These are phyloP conservation scores for Alternaria burnsii DNA, from an alignment of 2,329 filamentous ascomycete species.

Conservation along the genomic window DNA sequence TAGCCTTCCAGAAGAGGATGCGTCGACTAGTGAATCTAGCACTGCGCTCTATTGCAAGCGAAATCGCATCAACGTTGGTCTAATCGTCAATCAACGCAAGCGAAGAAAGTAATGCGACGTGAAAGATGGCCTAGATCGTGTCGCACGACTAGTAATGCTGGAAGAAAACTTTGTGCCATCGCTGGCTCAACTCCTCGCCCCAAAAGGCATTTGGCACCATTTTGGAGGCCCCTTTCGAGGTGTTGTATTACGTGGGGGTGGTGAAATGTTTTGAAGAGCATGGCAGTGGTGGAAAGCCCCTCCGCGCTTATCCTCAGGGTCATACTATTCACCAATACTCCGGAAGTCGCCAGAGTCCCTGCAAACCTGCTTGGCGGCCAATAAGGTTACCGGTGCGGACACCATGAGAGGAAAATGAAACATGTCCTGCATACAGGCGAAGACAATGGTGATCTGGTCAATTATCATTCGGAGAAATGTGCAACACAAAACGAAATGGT, in stretches of 20 bases:
- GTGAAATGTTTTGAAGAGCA: slow-evolving; percentile 5
- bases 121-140: neutral
- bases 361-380: slow-evolving; percentile 25
- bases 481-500: slow-evolving; percentile 8
- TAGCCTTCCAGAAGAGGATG: slow-evolving; percentile 40
- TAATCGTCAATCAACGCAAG: slow-evolving; percentile 1
- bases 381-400: slow-evolving; percentile 23
- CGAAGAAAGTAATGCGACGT: slow-evolving; percentile 7
- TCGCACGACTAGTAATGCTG: neutral
- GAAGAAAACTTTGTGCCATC: neutral
- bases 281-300: slow-evolving; percentile 28
- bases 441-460: slow-evolving; percentile 24
- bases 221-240: neutral
- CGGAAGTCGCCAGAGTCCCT: slow-evolving; percentile 17
- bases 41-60: slow-evolving; percentile 5
- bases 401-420: slow-evolving; percentile 28
- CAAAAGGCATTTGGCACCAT: neutral
- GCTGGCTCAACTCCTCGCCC: neutral
- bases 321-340: slow-evolving; percentile 11
- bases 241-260: neutral
- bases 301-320: slow-evolving; percentile 42
- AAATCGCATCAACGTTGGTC: neutral
- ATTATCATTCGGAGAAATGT: slow-evolving; percentile 21
- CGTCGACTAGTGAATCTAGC: slow-evolving; percentile 8
- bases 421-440: slow-evolving; percentile 31